Evolutionary conservation across 805 yeast species (phyloP).

Genomic region (Wickerhamomyces bovis): DNA sequence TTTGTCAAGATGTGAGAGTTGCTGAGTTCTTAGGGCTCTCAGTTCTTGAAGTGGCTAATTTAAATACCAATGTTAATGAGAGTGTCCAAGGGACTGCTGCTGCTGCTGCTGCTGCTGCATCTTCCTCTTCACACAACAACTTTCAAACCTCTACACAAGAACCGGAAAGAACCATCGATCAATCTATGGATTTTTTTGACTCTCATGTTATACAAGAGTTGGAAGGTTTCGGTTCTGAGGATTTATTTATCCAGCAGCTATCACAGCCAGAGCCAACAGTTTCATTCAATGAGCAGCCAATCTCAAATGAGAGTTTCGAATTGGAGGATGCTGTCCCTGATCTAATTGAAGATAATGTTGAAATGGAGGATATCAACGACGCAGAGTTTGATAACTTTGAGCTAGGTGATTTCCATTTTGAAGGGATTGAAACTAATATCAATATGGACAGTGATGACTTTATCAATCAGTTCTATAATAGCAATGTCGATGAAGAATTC

Average conservation of each 20-base stretch:
- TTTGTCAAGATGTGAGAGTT: neutral
- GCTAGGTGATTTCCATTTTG: neutral
- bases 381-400: neutral
- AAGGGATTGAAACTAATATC: neutral
- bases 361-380: neutral
- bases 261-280: neutral
- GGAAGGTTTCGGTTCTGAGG: neutral
- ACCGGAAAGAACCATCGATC: neutral
- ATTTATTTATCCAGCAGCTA: neutral
- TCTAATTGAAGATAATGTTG: neutral
- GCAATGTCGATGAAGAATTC: neutral
- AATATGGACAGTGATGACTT: neutral
- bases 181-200: neutral
- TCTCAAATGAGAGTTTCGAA: too few species aligned
- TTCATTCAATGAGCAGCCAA: neutral
- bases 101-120: too few species aligned
- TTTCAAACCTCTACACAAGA: neutral
- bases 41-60: neutral
- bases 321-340: neutral
- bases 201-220: neutral
- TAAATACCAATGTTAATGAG: neutral
- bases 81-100: neutral
- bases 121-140: neutral
- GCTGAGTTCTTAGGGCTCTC: neutral
- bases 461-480: too few species aligned